Conservation (phyloP, 2,329 filamentous ascomycete genomes). For the Colletotrichum liriopes region DNA sequence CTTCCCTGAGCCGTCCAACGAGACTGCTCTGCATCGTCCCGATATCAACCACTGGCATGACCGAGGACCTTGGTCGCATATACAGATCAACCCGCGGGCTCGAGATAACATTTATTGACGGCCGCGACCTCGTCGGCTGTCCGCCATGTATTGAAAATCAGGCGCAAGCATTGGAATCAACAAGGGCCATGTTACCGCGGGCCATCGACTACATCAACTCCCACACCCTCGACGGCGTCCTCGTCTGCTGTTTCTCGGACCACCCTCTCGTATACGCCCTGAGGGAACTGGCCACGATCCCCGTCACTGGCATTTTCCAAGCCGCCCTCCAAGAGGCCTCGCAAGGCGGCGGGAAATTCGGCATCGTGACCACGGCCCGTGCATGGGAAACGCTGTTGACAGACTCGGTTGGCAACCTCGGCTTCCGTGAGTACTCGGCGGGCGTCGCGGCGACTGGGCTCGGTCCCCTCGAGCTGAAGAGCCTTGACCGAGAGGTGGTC, state of each 20-base stretch:
- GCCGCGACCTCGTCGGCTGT: constrained; percentile 10
- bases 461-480: constrained; percentile 26
- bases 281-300: not conserved
- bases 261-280: constrained; percentile 34
- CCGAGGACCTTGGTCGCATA: constrained; percentile 12
- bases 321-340: constrained; percentile 25
- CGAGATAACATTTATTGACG: constrained; percentile 28
- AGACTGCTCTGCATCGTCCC: constrained; percentile 34
- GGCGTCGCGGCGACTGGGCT: constrained; percentile 28
- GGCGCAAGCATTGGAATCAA: constrained; percentile 11
- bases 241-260: constrained; percentile 39
- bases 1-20: not conserved
- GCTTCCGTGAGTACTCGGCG: not conserved
- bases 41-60: constrained; percentile 38
- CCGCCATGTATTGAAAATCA: constrained; percentile 36
- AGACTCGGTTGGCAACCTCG: not conserved
- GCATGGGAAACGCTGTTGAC: constrained; percentile 22
- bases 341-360: not conserved
- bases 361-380: constrained; percentile 30
- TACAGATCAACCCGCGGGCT: not conserved
- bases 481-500: constrained; percentile 13
- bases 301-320: constrained; percentile 28
- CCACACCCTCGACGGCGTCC: constrained; percentile 14
- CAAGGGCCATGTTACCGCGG: constrained; percentile 12
- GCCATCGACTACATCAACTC: constrained; percentile 14